A percentile compares a stretch with the other conserved stretches of the same genome.
These are phyloP conservation scores for Rhizopus stolonifer DNA, from an alignment of 371 early-diverging fungal species.

Conservation along the genomic window DNA sequence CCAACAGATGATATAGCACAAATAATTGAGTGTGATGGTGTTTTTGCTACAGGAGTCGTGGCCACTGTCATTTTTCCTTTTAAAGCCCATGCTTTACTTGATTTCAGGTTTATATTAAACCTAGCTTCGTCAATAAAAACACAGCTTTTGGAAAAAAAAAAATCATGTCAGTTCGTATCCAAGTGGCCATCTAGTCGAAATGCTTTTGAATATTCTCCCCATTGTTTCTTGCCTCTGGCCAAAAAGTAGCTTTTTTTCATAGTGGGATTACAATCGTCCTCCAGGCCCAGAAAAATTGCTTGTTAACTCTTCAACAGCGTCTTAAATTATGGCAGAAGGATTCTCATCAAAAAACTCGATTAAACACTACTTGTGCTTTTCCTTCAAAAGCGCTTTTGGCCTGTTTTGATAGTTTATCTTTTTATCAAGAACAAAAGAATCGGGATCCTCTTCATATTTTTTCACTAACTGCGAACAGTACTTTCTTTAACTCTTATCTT, in stretches of 20 bases:
- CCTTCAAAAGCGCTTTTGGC: background rate
- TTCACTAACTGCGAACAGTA: background rate
- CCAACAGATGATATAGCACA: background rate
- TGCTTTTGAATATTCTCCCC: background rate
- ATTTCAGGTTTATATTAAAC: constrained; percentile 10
- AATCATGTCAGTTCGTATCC: background rate
- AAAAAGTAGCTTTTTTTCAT: background rate
- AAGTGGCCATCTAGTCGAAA: background rate
- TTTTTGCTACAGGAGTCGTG: background rate
- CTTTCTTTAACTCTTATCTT: background rate
- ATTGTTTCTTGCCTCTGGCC: background rate
- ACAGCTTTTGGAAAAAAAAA: background rate
- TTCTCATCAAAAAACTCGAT: constrained; percentile 3
- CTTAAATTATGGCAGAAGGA: background rate
- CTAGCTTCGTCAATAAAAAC: constrained; percentile 6
- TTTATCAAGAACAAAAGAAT: constrained; percentile 5
- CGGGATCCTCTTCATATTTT: background rate
- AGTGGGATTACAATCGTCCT: background rate
- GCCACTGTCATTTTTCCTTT: background rate
- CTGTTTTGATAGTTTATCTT: constrained; percentile 5
- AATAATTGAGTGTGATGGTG: background rate
- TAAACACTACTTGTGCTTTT: constrained; percentile 8
- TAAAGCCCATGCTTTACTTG: constrained; percentile 3
- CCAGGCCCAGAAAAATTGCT: constrained; percentile 5
- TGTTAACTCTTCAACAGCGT: constrained; percentile 4